Evolutionary conservation across 805 yeast species (phyloP).

Genomic region (Cyberlindnera galapagoensis): DNA sequence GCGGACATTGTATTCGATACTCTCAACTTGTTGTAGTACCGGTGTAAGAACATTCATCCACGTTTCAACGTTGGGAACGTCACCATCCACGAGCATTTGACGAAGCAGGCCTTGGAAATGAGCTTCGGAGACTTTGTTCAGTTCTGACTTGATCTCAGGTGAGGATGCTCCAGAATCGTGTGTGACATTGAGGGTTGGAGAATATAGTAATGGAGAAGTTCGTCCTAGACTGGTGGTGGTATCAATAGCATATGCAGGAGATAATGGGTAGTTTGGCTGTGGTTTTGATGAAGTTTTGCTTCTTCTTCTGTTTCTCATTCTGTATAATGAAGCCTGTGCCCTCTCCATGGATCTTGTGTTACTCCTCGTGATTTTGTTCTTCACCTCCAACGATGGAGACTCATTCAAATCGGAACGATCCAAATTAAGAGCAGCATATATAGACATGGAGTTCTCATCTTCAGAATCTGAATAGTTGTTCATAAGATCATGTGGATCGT

Average conservation of each 20-base stretch:
- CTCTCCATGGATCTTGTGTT: slow-evolving; percentile 47
- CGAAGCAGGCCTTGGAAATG: slow-evolving; percentile 46
- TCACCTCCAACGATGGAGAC: slow-evolving; percentile 21
- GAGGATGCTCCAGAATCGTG: not conserved
- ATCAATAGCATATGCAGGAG: not conserved
- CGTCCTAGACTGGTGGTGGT: slow-evolving; percentile 1
- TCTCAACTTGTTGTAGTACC: slow-evolving; percentile 48
- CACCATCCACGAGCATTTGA: slow-evolving; percentile 61
- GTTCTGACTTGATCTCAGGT: slow-evolving; percentile 16
- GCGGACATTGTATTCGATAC: slow-evolving; percentile 50
- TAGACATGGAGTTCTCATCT: slow-evolving; percentile 64
- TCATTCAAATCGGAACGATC: slow-evolving; percentile 28
- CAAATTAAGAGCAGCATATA: slow-evolving; percentile 48
- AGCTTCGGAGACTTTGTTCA: slow-evolving; percentile 30
- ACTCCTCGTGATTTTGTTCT: slow-evolving; percentile 30
- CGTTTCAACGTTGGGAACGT: slow-evolving; percentile 37
- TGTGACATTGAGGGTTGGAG: slow-evolving; percentile 2
- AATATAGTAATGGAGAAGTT: slow-evolving; percentile 2
- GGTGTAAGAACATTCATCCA: slow-evolving; percentile 56
- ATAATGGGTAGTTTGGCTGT: slow-evolving; percentile 11
- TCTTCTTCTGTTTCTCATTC: slow-evolving; percentile 54
- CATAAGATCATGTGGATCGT: slow-evolving; percentile 1
- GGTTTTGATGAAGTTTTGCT: slow-evolving; percentile 37
- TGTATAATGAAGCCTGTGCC: slow-evolving; percentile 57
- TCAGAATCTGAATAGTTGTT: slow-evolving; percentile 35